Base-by-base conservation (phyloP, 169 alveolate genomes). In the Plasmodium cynomolgi region DNA sequence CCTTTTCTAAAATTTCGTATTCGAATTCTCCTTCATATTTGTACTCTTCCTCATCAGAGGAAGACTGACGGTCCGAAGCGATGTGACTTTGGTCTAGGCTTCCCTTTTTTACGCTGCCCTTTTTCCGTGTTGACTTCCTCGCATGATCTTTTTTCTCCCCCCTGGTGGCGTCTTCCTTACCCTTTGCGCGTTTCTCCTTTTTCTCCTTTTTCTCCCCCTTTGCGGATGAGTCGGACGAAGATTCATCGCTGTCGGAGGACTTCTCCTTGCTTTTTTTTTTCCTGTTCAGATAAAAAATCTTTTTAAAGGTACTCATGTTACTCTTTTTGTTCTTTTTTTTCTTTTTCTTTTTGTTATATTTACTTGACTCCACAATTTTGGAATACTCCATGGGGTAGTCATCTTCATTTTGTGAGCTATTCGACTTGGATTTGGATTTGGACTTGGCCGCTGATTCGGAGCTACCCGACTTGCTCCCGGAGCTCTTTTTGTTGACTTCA, bases 231-330 rank as follows among this genome's bases (percentile, higher is more conserved):
- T 15, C 29, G 2, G 84, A 86, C 29, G 81, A 39, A 15, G 75
- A 86, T 54, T 34, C 72, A 26, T 86, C 44, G 4, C 80, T 56
- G 41, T 54, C 39, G 39, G 75, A 72, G 50, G 84, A 44, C 7
- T 54, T 47, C 20, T 84, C 92, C 47, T 86, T 86, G 37, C 47
- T 79, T 20, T 86, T 86, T 77, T 86, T 86, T 33, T 86, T 86
- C 44, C 93, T 74, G 71, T 79, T 86, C 47, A 86, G 71, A 41
- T 86, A 39, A 86, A 86, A 86, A 33, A 86, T 23, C 44, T 79
- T 75, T 75, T 79, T 75, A 54, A 86, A 75, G 2, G 93, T 33
- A 86, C 85, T 86, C 72, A 86, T 75, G 68, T 86, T 86, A 75
- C 93, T 86, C 71, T 75, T 75, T 37, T 58, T 75, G 47, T 41